Evolutionary conservation across 2,329 filamentous ascomycete genomes (phyloP).

Genomic region (Simplicillium sp.): DNA sequence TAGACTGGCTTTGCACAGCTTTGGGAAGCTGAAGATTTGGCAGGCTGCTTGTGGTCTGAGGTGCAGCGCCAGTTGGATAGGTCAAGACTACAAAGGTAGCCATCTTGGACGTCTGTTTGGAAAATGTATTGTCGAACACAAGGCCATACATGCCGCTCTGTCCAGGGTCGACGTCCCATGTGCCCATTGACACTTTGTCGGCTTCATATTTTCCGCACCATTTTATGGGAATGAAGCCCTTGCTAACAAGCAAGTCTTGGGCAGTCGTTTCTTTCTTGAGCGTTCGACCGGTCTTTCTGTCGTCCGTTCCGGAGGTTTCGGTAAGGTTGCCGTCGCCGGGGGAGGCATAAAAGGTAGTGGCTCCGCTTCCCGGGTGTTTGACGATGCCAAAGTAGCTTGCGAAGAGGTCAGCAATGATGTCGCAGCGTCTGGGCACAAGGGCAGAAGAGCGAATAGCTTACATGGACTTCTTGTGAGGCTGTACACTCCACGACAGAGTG

Average conservation of each 20-base stretch:
- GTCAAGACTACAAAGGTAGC: conserved; percentile 91
- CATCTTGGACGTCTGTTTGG: conserved; percentile 88
- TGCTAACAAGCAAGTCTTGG: conserved; percentile 52
- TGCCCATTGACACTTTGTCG: conserved; percentile 88
- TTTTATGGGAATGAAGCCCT: conserved; percentile 61
- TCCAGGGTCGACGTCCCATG: conserved; percentile 63
- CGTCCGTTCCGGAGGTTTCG: conserved; percentile 28
- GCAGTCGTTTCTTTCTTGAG: conserved; percentile 51
- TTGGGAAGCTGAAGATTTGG: conserved; percentile 42
- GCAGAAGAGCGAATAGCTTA: conserved; percentile 22
- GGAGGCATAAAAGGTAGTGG: conserved; percentile 33
- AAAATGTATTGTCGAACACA: conserved; percentile 98
- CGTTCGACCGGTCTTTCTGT: conserved; percentile 37
- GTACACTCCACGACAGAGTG: conserved; percentile 94
- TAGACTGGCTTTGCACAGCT: conserved; percentile 35
- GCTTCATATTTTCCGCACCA: conserved; percentile 96
- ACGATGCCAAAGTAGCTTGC: conserved; percentile 87
- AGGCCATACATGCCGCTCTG: conserved; percentile 91
- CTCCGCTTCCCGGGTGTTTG: conserved; percentile 78
- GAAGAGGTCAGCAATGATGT: conserved; percentile 4
- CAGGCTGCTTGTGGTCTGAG: conserved; percentile 64
- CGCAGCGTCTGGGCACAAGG: conserved; percentile 9
- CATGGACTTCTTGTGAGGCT: conserved; percentile 97
- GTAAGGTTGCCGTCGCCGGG: conserved; percentile 33
- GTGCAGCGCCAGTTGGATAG: conserved; percentile 74